These are phyloP conservation scores for Trichothecium sympodiale DNA, from an alignment of 2,329 filamentous ascomycete genomes.

Conservation along the genomic window DNA sequence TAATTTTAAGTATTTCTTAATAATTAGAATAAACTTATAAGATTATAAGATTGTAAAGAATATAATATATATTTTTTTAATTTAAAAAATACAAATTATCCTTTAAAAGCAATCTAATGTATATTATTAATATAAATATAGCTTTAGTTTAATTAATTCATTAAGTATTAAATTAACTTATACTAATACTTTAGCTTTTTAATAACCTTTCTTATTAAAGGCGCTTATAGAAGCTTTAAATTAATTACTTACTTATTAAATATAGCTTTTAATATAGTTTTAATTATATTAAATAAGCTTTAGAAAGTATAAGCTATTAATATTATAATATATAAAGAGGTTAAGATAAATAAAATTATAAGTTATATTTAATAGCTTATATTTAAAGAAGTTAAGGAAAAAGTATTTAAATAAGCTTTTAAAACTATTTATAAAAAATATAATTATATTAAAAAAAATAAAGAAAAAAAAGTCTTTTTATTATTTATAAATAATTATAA, in stretches of 20 bases:
- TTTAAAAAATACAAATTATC: slow-evolving; percentile 1
- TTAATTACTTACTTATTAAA: not conserved
- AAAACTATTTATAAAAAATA: not conserved
- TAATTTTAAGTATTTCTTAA: not conserved
- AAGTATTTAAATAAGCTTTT: not conserved
- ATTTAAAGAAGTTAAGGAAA: slow-evolving; percentile 1
- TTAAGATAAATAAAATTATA: no score
- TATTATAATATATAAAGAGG: no score
- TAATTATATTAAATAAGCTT: no score
- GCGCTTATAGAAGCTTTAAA: not conserved
- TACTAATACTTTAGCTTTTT: no score
- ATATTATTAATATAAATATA: slow-evolving; percentile 2
- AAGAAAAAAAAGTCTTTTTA: not conserved
- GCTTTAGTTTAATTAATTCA: no score
- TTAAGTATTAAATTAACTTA: no score
- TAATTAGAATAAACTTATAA: not conserved
- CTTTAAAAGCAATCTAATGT: no score
- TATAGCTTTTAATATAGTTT: no score
- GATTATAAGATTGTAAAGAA: not conserved
- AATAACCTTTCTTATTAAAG: no score
- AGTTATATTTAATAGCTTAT: not conserved
- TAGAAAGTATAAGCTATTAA: no score
- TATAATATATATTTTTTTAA: slow-evolving; percentile 1
- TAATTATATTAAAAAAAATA: not conserved
- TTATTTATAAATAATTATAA: not conserved